A percentile compares a stretch with the other conserved stretches of the same genome.
phyloP scores from a whole-genome alignment of 306 rosid species.

The Neltuma alba region DNA sequence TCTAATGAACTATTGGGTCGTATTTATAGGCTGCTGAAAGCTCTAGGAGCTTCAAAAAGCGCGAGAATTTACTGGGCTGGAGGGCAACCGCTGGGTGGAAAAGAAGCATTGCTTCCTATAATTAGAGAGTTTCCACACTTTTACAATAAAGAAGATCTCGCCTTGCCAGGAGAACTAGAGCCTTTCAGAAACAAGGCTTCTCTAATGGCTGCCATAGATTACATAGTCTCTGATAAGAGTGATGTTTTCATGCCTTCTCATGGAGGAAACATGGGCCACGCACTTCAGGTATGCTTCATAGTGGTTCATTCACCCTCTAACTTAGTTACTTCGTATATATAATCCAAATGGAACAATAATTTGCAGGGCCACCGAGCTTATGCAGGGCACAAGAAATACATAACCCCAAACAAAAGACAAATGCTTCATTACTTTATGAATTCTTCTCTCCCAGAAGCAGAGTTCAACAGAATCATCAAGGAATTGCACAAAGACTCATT shows the following conservation, averaged over 20 bases:
- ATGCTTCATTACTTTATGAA: conserved; percentile 84
- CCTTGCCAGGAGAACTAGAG: conserved; percentile 80
- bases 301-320: neutral
- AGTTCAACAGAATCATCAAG: conserved; percentile 66
- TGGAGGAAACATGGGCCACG: conserved; percentile 99
- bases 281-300: conserved; percentile 67
- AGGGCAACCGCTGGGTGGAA: conserved; percentile 86
- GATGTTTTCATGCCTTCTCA: conserved; percentile 98
- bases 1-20: neutral
- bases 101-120: conserved; percentile 77
- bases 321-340: neutral
- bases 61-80: conserved; percentile 96
- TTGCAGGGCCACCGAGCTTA: conserved; percentile 91
- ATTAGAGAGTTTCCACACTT: conserved; percentile 64
- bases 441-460: conserved; percentile 70
- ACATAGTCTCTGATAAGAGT: conserved; percentile 80
- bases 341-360: neutral
- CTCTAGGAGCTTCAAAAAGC: conserved; percentile 75
- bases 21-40: conserved; percentile 77
- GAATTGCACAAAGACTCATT: conserved; percentile 76
- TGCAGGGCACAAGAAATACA: conserved; percentile 92
- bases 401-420: conserved; percentile 94
- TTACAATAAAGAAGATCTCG: conserved; percentile 87
- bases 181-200: conserved; percentile 80
- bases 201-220: conserved; percentile 93